A percentile compares a stretch with the other conserved stretches of the same genome.
Conservation (phyloP, 1,284 basidiomycete species). For the Moniliella sp. region DNA sequence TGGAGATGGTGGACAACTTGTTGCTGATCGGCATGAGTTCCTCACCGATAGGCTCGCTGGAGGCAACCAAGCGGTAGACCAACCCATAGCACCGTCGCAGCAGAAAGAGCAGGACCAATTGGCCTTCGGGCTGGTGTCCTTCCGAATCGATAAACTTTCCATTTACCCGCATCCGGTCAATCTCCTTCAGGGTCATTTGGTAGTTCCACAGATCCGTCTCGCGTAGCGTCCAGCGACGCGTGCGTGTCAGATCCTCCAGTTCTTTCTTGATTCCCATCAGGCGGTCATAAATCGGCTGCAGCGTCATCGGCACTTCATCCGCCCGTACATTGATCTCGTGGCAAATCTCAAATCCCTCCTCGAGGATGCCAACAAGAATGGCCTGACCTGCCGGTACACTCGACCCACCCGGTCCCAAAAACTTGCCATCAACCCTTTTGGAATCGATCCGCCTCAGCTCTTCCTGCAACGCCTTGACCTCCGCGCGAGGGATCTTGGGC, state of each 20-base stretch:
- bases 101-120: conserved; percentile 65
- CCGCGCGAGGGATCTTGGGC: conserved; percentile 57
- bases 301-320: conserved; percentile 60
- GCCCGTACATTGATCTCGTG: conserved; percentile 89
- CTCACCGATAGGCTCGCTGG: conserved; percentile 95
- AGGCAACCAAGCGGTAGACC: conserved; percentile 77
- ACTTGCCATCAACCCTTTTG: conserved; percentile 67
- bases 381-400: conserved; percentile 66
- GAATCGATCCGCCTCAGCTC: conserved; percentile 70
- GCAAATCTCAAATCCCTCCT: conserved; percentile 85
- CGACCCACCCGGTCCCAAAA: conserved; percentile 67
- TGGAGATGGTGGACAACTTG: conserved; percentile 43
- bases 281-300: conserved; percentile 90
- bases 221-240: conserved; percentile 83
- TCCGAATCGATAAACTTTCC: conserved; percentile 90
- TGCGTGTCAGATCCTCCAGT: conserved; percentile 69
- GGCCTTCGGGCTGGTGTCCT: conserved; percentile 67
- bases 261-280: conserved; percentile 64
- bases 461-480: conserved; percentile 71
- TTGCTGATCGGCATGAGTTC: conserved; percentile 68
- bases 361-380: conserved; percentile 52
- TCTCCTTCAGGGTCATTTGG: conserved; percentile 75
- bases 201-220: conserved; percentile 68
- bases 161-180: conserved; percentile 85
- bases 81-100: conserved; percentile 84